Conservation (phyloP, 345 rosid genomes). For the Brassica nigra region DNA sequence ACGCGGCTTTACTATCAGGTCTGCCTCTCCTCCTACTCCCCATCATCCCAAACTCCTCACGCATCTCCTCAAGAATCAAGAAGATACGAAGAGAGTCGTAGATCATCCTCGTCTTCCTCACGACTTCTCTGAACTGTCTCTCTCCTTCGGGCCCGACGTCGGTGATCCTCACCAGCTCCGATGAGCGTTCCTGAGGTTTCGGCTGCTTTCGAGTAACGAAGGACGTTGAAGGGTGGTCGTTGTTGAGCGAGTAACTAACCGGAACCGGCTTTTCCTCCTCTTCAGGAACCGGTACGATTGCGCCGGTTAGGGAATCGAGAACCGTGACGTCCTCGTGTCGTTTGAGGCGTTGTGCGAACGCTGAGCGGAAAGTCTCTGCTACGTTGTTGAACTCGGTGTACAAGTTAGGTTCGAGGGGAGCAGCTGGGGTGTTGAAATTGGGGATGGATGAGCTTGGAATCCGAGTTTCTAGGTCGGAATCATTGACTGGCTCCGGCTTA, state of each 20-base stretch:
- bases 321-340: constrained; percentile 41
- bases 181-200: constrained; percentile 47
- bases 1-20: constrained; percentile 61
- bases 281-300: constrained; percentile 53
- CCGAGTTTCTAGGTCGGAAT: background rate
- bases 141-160: constrained; percentile 60
- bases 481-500: constrained; percentile 5
- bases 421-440: background rate
- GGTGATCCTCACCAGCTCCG: constrained; percentile 78
- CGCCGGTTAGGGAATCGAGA: constrained; percentile 52
- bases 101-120: constrained; percentile 66
- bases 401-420: constrained; percentile 38
- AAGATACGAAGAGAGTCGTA: constrained; percentile 64
- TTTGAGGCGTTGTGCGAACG: constrained; percentile 45
- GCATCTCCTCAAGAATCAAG: constrained; percentile 46
- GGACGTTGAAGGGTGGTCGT: constrained; percentile 1
- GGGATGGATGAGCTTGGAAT: background rate
- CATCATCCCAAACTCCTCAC: constrained; percentile 7
- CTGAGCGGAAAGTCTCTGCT: constrained; percentile 62
- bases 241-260: background rate
- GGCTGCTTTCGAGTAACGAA: constrained; percentile 41
- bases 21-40: constrained; percentile 41
- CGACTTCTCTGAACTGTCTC: constrained; percentile 57
- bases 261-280: constrained; percentile 21
- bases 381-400: constrained; percentile 56